Conservation (phyloP, 805 yeast genomes). For the Cyberlindnera xylosilytica region DNA sequence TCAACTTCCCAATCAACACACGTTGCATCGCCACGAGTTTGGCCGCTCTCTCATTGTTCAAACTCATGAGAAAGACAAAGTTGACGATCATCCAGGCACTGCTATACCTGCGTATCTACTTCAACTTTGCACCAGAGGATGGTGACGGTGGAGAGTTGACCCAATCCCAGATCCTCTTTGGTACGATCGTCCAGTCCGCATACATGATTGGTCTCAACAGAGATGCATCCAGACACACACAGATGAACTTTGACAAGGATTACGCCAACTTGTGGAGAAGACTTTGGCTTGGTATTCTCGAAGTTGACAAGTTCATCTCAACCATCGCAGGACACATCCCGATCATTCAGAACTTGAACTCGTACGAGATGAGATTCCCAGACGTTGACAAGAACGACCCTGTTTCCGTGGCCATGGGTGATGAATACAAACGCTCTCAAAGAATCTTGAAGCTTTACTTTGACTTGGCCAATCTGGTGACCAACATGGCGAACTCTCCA, state of each 20-base stretch:
- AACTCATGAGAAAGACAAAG: conserved; percentile 36
- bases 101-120: conserved; percentile 39
- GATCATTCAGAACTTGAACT: conserved; percentile 17
- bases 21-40: conserved; percentile 37
- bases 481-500: conserved; percentile 17
- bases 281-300: conserved; percentile 26
- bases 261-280: conserved; percentile 25
- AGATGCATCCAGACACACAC: conserved; percentile 37
- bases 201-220: conserved; percentile 44
- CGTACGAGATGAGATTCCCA: conserved; percentile 20
- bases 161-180: conserved; percentile 37
- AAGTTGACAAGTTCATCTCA: conserved; percentile 21
- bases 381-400: not conserved
- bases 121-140: conserved; percentile 43
- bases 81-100: conserved; percentile 42
- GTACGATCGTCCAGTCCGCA: conserved; percentile 42
- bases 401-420: conserved; percentile 15
- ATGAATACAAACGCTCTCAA: conserved; percentile 19
- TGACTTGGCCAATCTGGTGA: conserved; percentile 20
- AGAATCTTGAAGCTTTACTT: conserved; percentile 16
- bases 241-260: conserved; percentile 15
- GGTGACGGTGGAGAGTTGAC: conserved; percentile 45
- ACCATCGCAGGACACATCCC: conserved; percentile 24
- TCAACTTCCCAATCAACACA: conserved; percentile 37
- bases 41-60: conserved; percentile 39